Evolutionary conservation across 2,329 filamentous ascomycete species (phyloP), one percentile per base, ranked within the genome.

Genomic region (Diaporthe velutina): DNA sequence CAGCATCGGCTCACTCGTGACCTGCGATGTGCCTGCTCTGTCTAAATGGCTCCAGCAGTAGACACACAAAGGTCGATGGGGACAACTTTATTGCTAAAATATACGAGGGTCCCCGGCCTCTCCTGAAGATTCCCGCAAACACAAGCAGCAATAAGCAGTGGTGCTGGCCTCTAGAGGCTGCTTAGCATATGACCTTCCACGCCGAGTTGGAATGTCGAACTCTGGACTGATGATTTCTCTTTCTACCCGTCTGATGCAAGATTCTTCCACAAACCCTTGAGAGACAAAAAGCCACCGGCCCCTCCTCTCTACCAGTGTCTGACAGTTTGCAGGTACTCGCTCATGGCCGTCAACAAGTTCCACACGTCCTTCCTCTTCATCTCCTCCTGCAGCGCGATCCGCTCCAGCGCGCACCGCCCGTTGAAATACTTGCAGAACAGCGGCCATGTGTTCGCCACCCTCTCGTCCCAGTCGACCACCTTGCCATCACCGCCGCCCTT

Each of bases 341-440:
- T 89, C 88, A 93, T 92, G n/a, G 86, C 84, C 54, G 88, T 89
- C 73, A 94, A 82, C 72, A 92, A 85, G 61, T 90, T 89, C 86
- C 94, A 95, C 19, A 95, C 89, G 78, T 94, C 93, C 84, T 96
- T 97, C 73, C 95, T 88, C 86, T 97, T 98, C 85, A 97, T 89
- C 8, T 94, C 94, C 84, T 98, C 95, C 73, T 93, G 90, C n/a
- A 97, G 86, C 1, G 94, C 91, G 77, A 99, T 93, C 79, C 96
- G 92, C 85, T 99, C 97, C 75, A 98, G 87, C 3, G 96, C 93
- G 80, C 93, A 92, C 73, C 89, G 90, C 1, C 97, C 97, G 82
- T 98, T 96, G 79, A 98, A 95, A 83, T 98, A 97, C 82, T 94
- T 95, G 79, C 93, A 89, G 79, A 98, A 91, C 58, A 89, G 86